Evolutionary conservation across 345 rosid species (phyloP), one percentile per base, ranked within the genome.

Genomic region (Draba incana): DNA sequence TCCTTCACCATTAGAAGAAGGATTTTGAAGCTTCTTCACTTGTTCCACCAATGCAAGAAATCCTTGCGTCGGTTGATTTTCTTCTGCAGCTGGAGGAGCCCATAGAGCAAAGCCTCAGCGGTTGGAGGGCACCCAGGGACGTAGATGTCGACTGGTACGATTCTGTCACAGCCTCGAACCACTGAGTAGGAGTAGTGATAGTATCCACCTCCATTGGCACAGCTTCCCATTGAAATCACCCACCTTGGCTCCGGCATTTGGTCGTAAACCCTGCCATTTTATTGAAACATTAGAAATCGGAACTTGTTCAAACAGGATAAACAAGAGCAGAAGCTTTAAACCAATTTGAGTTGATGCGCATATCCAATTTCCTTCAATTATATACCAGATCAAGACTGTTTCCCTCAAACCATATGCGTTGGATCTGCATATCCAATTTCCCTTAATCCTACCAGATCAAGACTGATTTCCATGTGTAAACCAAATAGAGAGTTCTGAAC

Each of bases 221-320:
- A 91, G 57, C 99, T 94, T 52, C 99, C 99, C 98, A 91, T 94
- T 5, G 99, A 91, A 56, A 94, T 88, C 43, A 94, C 98, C 98
- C 98, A 91, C 77, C 96, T 87, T 5, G 99, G 98, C 77, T 94
- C 98, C 0, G 97, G 99, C 99, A 94, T 94, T 72, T 94, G 98
- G 72, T 89, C 99, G 68, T 94, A 94, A 33, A 94, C 98, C 92
- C 98, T 90, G 92, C 50, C 51, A 78, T 68, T 15, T 74, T 50
- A 55, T 66, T n/a, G 11, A 50, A 23, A 58, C 3, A 57, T 57
- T 51, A 76, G 31, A 4, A 59, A 15, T 10, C 52, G 13, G 14
- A 69, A 30, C 31, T 33, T 65, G 15, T 45, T 61, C 54, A 75
- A 11, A 56, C 12, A 56, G 3, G 44, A 37, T 56, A 48, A n/a